Evolutionary conservation across 2,329 filamentous ascomycete genomes (phyloP).

Genomic region (Dactylellina parvicollis): DNA sequence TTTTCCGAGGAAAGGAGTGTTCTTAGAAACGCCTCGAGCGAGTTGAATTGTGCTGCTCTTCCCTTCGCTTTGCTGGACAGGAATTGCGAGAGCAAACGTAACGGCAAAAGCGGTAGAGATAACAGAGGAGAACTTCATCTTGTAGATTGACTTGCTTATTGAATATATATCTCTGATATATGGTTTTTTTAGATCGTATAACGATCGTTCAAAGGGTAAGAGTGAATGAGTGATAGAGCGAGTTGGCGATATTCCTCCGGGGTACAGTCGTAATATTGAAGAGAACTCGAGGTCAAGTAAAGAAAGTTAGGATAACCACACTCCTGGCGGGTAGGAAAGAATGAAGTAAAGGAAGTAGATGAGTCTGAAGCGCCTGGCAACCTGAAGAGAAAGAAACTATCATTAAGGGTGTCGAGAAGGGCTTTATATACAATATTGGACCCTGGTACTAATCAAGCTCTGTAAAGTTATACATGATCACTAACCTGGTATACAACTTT

Average conservation of each 20-base stretch:
- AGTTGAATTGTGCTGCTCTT: slow-evolving; percentile 28
- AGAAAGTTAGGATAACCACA: slow-evolving; percentile 24
- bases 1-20: background rate
- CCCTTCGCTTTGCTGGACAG: slow-evolving; percentile 33
- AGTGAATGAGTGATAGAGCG: background rate
- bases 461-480: no score
- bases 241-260: no score
- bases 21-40: slow-evolving; percentile 17
- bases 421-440: slow-evolving; percentile 2
- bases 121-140: slow-evolving; percentile 43
- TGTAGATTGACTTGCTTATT: background rate
- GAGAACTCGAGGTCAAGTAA: background rate
- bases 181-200: background rate
- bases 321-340: slow-evolving; percentile 47
- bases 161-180: background rate
- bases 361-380: slow-evolving; percentile 32
- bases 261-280: slow-evolving; percentile 1
- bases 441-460: no score
- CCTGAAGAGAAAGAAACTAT: slow-evolving; percentile 13
- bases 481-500: background rate
- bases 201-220: background rate
- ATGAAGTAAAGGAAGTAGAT: slow-evolving; percentile 12
- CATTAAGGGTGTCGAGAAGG: background rate
- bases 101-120: slow-evolving; percentile 11
- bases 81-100: slow-evolving; percentile 20